Evolutionary conservation across 1,284 basidiomycete species (phyloP), one percentile per base, ranked within the genome.

Genomic region (Malassezia globosa): DNA sequence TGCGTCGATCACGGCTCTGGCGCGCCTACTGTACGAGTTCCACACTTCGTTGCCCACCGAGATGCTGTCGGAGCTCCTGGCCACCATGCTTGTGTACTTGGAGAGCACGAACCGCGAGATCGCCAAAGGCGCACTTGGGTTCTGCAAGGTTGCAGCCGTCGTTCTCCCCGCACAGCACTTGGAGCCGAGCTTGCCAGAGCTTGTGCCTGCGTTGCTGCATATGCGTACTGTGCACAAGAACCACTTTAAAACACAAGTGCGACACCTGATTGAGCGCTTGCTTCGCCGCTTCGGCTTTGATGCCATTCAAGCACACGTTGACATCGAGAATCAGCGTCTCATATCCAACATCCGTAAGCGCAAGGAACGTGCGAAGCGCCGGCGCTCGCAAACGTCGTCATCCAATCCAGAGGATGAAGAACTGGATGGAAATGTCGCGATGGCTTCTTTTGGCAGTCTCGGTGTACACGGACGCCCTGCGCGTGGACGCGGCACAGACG

Each of bases 171-270:
- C 76, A 0, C 78, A 82, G 4, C 72, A 87, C 39, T 76, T 96
- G 38, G 79, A 79, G 22, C 82, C 82, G 0, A 82, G 90, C 64
- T 77, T 97, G 11, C 76, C 78, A 23, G 76, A 77, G 16, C 77
- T 96, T 11, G 85, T 97, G 0, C 85, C 87, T 0, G 84, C 83
- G 0, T 77, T 99, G 14, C 77, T 97, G 21, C 78, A 78, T 47
- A 94, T 92, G 88, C 87, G 87, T 5, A 86, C 92, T 66, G 89
- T 95, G 71, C 90, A 97, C 76, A 92, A 92, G 73, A 95, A 97
- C 69, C 92, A 96, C 72, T 97, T 99, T 80, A 97, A 97, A 73
- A 78, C 80, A 47, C 96, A 95, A 75, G 87, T 95, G 11, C 81
- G 88, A 37, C 90, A 96, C 73, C 89, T 97, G 52, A 88, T 97